A percentile compares a stretch with the other conserved stretches of the same genome.
Conservation (phyloP, 148 eudicot genomes). For the Amaranthus palmeri region DNA sequence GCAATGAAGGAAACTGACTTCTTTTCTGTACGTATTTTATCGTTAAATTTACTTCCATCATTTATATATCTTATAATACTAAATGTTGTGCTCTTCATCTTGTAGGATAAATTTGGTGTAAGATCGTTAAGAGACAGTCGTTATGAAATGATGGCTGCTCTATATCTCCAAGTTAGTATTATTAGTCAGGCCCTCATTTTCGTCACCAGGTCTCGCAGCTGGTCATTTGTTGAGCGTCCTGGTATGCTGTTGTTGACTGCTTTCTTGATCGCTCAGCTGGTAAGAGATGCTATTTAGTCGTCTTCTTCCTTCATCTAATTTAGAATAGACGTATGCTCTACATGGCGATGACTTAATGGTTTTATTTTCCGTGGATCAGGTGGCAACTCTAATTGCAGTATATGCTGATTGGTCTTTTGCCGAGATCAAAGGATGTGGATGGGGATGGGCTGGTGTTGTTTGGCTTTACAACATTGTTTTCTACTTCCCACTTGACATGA, state of each 20-base stretch:
- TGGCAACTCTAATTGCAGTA: conserved; percentile 87
- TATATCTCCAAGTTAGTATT: conserved; percentile 93
- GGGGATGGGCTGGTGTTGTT: conserved; percentile 99
- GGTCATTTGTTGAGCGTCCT: conserved; percentile 85
- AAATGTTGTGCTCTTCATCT: not conserved
- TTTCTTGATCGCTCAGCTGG: conserved; percentile 81
- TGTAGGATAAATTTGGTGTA: conserved; percentile 72
- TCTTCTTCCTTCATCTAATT: not conserved
- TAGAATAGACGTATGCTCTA: not conserved
- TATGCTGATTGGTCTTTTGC: conserved; percentile 89
- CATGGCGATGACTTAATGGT: not conserved
- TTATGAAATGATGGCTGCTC: conserved; percentile 81
- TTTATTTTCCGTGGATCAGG: conserved; percentile 35
- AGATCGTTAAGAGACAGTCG: conserved; percentile 30
- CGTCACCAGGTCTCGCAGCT: conserved; percentile 89
- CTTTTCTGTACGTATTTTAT: conserved; percentile 52
- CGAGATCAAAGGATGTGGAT: conserved; percentile 77
- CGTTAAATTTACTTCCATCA: not conserved
- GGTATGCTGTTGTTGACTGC: conserved; percentile 62
- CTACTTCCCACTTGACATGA: conserved; percentile 74
- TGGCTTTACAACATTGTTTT: conserved; percentile 81
- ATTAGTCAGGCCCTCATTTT: conserved; percentile 93
- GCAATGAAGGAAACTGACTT: conserved; percentile 63
- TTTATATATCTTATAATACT: not conserved
- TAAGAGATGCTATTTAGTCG: conserved; percentile 26